Evolutionary conservation across 2,329 filamentous ascomycete genomes (phyloP), one percentile per base, ranked within the genome.

Genomic region (Lachnellula cervina): DNA sequence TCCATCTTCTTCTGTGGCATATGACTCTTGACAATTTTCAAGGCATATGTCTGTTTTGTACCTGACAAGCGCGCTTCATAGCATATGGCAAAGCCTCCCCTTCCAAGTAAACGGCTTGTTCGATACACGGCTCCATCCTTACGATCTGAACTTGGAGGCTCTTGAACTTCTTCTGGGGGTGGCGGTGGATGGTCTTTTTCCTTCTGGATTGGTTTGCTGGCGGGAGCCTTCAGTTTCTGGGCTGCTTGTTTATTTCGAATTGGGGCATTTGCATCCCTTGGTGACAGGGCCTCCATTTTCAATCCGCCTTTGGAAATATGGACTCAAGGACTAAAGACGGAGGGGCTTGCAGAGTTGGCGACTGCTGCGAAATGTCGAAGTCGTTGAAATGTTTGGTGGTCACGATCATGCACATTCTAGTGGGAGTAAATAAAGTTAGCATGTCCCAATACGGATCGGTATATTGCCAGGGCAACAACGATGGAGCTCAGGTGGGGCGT

Each of bases 21-120:
- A 68, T 87, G 83, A 66, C 87, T 89, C 74, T 86, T 89, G 68
- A 93, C 89, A 68, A 93, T 90, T 76, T 93, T 93, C 65, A 93
- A 77, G 45, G 89, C 89, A 69, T 84, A 87, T 62, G 80, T 80
- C 67, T 86, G 84, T 66, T 81, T 86, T 5, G 82, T 82, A 11
- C 85, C 82, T 51, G 83, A 76, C 53, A 88, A 74, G 63, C 86
- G 82, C 48, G 86, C 88, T 64, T 85, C 82, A 68, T 92, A 88
- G 74, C 88, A 92, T 59, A 92, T 87, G 62, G 89, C 89, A 68
- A 93, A 93, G 9, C 89, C 89, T 47, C 89, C 89, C 72, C 90
- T 92, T 25, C 89, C 89, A 56, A 93, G 77, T 68, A 89, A 77
- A 65, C 83, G 84, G 55, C 88, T 87, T 34, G 89, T 84, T 64